Percentiles rank a stretch among this genome's conserved stretches.
Evolutionary conservation across 257 asterid species (phyloP).

Genomic region (Scutellaria barbata): DNA sequence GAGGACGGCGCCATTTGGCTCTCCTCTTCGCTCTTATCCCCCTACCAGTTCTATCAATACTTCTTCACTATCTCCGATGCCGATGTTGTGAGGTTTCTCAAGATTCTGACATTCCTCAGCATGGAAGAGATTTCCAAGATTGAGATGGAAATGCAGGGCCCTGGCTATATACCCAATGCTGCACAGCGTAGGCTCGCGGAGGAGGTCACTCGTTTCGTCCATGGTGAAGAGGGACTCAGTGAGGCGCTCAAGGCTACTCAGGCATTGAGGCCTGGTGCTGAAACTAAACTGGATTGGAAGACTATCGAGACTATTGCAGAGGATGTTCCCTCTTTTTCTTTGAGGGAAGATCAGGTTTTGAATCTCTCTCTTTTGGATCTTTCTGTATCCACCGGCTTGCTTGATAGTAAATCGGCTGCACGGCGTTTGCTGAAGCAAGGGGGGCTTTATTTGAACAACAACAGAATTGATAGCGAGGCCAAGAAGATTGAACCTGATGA

Average conservation of each 20-base stretch:
- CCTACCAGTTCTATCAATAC: conserved; percentile 86
- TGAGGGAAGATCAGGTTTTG: conserved; percentile 59
- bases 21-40: conserved; percentile 67
- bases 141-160: conserved; percentile 58
- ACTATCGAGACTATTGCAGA: conserved; percentile 75
- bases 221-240: conserved; percentile 74
- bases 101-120: conserved; percentile 72
- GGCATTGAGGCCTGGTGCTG: conserved; percentile 89
- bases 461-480: conserved; percentile 72
- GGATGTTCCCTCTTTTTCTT: conserved; percentile 74
- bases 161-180: conserved; percentile 68
- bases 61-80: conserved; percentile 74
- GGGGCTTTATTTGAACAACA: conserved; percentile 84
- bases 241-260: conserved; percentile 86
- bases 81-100: conserved; percentile 76
- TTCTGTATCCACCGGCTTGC: conserved; percentile 66
- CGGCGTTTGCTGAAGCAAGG: conserved; percentile 90
- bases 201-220: conserved; percentile 94
- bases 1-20: conserved; percentile 95
- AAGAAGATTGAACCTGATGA: conserved; percentile 78
- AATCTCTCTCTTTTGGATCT: conserved; percentile 67
- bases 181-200: conserved; percentile 90
- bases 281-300: conserved; percentile 65
- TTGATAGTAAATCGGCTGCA: conserved; percentile 90
- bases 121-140: conserved; percentile 67